phyloP scores from a whole-genome alignment of 306 rosid genomes.

The Vicia faba region DNA sequence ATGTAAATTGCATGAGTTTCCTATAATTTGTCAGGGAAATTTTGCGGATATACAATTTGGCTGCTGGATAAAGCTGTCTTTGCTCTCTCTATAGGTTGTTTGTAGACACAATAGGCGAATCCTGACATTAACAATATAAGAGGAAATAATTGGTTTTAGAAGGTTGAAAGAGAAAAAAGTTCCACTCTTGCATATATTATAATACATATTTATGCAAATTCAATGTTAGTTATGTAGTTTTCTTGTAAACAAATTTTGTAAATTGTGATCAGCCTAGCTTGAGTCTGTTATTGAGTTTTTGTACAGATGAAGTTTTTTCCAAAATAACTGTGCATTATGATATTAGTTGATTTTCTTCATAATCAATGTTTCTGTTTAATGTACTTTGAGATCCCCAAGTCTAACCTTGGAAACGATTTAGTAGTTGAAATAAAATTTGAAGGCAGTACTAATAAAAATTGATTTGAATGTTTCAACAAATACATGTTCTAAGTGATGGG shows the following conservation, averaged over 20 bases:
- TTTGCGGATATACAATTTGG: conserved; percentile 33
- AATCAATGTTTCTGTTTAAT: conserved; percentile 19
- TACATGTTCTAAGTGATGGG: no score
- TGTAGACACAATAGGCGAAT: conserved; percentile 37
- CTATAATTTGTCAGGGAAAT: conserved; percentile 27
- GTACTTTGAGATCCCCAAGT: conserved; percentile 7
- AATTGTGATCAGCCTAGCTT: conserved; percentile 21
- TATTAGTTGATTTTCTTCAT: conserved; percentile 13
- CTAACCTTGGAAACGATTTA: background rate
- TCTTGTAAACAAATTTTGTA: conserved; percentile 29
- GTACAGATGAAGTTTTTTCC: conserved; percentile 33
- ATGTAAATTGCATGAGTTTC: conserved; percentile 43
- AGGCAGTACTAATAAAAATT: background rate
- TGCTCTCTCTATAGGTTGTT: conserved; percentile 32
- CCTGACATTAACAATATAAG: conserved; percentile 34
- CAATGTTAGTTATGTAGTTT: conserved; percentile 27
- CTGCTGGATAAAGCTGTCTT: conserved; percentile 32
- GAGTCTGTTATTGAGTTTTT: conserved; percentile 27
- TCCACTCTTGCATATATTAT: conserved; percentile 37
- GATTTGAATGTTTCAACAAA: no score
- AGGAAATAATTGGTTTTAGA: conserved; percentile 27
- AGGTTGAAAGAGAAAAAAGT: conserved; percentile 38
- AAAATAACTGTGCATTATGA: background rate
- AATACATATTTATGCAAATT: conserved; percentile 33
- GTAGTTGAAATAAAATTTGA: conserved; percentile 14